A percentile compares a stretch with the other conserved stretches of the same genome.
These are phyloP conservation scores for Aureobasidium vineae DNA, from an alignment of 2,329 filamentous ascomycete species.

Conservation along the genomic window DNA sequence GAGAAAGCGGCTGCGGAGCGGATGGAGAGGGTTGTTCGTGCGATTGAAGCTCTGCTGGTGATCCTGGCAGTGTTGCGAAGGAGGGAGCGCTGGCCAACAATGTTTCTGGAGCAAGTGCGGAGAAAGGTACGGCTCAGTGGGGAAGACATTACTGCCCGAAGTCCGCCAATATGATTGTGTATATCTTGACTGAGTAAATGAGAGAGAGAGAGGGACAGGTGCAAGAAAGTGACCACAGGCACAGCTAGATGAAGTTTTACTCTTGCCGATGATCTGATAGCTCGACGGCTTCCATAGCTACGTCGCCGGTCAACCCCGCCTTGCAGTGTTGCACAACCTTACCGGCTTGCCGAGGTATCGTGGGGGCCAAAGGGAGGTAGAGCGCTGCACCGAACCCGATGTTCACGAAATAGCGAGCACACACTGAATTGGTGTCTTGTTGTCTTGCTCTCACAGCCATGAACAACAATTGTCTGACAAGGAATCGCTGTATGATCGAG, in stretches of 20 bases:
- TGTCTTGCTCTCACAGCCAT: neutral
- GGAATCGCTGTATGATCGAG: neutral
- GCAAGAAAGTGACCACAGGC: neutral
- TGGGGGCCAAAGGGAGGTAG: slow-evolving; percentile 1
- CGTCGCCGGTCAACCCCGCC: slow-evolving; percentile 15
- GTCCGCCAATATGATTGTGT: neutral
- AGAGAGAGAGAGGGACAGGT: neutral
- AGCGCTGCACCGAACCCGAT: neutral
- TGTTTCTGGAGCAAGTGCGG: slow-evolving; percentile 35
- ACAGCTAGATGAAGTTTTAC: neutral
- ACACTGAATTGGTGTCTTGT: neutral
- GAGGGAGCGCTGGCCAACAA: slow-evolving; percentile 35
- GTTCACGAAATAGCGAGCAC: neutral
- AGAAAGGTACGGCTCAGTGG: slow-evolving; percentile 43
- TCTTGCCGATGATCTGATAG: slow-evolving; percentile 13
- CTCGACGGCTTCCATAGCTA: slow-evolving; percentile 2
- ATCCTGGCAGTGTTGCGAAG: slow-evolving; percentile 33
- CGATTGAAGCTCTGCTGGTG: slow-evolving; percentile 23
- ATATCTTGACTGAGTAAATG: neutral
- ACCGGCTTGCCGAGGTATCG: slow-evolving; percentile 13
- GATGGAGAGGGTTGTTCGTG: slow-evolving; percentile 20
- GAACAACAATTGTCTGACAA: neutral
- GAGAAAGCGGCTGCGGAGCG: slow-evolving; percentile 36
- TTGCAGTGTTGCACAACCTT: neutral
- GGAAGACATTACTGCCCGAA: slow-evolving; percentile 34